These are phyloP conservation scores for Phaffomyces opuntiae DNA, from an alignment of 805 yeast genomes.

Conservation along the genomic window DNA sequence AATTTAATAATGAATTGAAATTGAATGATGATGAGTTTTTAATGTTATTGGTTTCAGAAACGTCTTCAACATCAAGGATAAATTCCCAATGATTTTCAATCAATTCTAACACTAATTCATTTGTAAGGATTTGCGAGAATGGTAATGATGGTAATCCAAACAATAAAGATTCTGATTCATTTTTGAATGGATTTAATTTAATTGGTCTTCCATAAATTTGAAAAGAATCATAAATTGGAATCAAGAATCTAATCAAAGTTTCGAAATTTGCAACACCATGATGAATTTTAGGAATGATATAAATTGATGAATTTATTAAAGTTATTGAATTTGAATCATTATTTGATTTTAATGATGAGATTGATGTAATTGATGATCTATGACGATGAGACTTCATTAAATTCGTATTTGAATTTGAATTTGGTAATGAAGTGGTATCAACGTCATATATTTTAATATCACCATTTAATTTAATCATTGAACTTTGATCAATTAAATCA, in stretches of 20 bases:
- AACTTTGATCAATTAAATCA: constrained; percentile 48
- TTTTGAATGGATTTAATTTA: constrained; percentile 67
- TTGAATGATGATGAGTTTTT: constrained; percentile 1
- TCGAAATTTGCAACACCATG: constrained; percentile 67
- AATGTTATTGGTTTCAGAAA: neutral
- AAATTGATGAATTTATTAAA: constrained; percentile 25
- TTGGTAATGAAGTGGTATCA: constrained; percentile 9
- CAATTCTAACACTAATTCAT: constrained; percentile 4
- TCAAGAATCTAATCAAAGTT: constrained; percentile 61
- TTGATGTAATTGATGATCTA: neutral
- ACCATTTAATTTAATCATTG: constrained; percentile 50
- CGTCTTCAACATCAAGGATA: constrained; percentile 1
- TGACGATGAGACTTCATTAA: neutral
- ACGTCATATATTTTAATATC: constrained; percentile 35
- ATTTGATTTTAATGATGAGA: neutral
- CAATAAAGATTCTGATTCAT: constrained; percentile 55
- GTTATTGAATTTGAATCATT: neutral
- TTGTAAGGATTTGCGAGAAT: constrained; percentile 46
- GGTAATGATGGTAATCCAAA: constrained; percentile 76
- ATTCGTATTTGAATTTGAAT: neutral
- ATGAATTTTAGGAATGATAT: constrained; percentile 64
- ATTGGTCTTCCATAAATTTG: constrained; percentile 70
- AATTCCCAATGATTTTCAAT: constrained; percentile 15
- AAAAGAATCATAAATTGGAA: constrained; percentile 67
- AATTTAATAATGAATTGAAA: constrained; percentile 4